Conservation (phyloP, 208 protist genomes). For the Kentomonas sorsogonicus region DNA sequence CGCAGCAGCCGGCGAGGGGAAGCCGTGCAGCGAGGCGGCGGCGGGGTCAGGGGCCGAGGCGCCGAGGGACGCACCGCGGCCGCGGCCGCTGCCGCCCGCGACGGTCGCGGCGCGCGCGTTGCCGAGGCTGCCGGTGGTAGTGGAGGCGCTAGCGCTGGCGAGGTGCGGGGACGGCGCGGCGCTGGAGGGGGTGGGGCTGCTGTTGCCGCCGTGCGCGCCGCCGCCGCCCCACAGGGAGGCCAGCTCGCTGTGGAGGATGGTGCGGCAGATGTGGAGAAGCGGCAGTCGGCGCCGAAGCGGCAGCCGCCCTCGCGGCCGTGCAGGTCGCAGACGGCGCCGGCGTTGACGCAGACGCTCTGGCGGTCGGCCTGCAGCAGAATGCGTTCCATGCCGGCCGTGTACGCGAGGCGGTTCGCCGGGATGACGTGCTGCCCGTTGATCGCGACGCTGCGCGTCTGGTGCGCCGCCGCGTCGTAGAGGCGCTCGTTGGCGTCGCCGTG, state of each 20-base stretch:
- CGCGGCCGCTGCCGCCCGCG: neutral
- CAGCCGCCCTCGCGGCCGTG: slow-evolving; percentile 32
- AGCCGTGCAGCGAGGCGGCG: neutral
- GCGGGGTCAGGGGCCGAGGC: neutral
- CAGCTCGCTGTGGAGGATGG: slow-evolving; percentile 18
- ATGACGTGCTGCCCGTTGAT: slow-evolving; percentile 15
- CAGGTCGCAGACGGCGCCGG: slow-evolving; percentile 25
- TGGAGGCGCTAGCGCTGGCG: neutral
- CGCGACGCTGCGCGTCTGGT: slow-evolving; percentile 8
- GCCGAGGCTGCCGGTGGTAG: neutral
- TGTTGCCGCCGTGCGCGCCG: neutral
- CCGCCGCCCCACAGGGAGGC: too few relatives aligned
- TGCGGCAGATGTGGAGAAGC: slow-evolving; percentile 54
- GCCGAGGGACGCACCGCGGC: neutral
- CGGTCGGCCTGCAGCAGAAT: slow-evolving; percentile 16
- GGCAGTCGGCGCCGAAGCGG: slow-evolving; percentile 56
- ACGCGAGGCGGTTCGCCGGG: slow-evolving; percentile 30
- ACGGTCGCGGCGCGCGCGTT: neutral
- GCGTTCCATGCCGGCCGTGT: slow-evolving; percentile 33
- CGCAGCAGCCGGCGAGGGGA: neutral
- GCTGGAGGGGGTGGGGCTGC: slow-evolving; percentile 2
- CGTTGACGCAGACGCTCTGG: neutral
- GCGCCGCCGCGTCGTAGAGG: slow-evolving; percentile 5
- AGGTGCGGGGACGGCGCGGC: neutral
- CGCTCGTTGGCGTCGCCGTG: slow-evolving; percentile 41